These are phyloP conservation scores for Nakaseomyces delphensis DNA, from an alignment of 1,139 yeast species.

Conservation along the genomic window DNA sequence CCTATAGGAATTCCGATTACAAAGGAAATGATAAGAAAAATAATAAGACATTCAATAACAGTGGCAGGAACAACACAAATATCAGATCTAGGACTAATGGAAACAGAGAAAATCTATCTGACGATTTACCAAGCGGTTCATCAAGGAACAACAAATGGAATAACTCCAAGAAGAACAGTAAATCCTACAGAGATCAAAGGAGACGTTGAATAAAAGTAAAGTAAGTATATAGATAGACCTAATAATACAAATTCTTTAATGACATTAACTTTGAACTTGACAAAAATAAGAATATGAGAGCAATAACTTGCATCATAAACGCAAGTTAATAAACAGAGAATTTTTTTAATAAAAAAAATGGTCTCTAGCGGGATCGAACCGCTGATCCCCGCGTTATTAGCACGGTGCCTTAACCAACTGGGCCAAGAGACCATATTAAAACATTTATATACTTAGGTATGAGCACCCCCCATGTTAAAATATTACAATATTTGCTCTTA, in stretches of 20 bases:
- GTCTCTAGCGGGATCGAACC: constrained; percentile 31
- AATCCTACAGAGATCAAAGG: constrained; percentile 1
- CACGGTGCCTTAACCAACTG: constrained; percentile 32
- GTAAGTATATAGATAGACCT: background rate
- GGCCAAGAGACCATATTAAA: constrained; percentile 25
- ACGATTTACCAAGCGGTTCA: background rate
- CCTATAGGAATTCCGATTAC: background rate
- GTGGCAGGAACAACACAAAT: background rate
- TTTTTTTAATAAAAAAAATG: constrained; percentile 9
- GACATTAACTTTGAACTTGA: background rate
- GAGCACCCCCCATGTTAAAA: too few relatives aligned
- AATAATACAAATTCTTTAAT: background rate
- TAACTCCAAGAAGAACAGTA: constrained; percentile 4
- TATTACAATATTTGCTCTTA: too few relatives aligned
- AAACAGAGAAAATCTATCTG: background rate
- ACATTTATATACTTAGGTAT: too few relatives aligned
- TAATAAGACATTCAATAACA: background rate
- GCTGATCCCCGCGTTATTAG: constrained; percentile 31
- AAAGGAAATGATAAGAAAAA: background rate
- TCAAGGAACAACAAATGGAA: constrained; percentile 3
- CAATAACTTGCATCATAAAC: background rate
- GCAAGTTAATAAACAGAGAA: too few relatives aligned
- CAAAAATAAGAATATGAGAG: too few relatives aligned
- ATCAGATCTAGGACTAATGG: background rate
- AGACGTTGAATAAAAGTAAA: background rate